Percentiles rank a stretch among this genome's conserved stretches.
phyloP scores from a whole-genome alignment of 1,139 yeast species.

The Yamadazyma siamensis region DNA sequence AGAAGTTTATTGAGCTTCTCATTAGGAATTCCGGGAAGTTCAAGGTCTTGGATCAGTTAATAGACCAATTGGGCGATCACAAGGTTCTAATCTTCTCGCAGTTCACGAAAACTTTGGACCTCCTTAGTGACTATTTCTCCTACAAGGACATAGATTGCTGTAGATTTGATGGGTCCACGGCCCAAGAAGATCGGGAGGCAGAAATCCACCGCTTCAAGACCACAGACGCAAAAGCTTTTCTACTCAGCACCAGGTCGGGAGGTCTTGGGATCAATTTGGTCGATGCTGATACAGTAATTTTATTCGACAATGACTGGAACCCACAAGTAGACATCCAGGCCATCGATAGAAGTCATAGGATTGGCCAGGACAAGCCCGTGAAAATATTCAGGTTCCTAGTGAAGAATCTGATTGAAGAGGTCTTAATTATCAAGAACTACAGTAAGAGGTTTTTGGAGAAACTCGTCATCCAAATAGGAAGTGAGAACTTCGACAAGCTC shows the following conservation, averaged over 20 bases:
- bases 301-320: slow-evolving; percentile 95
- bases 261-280: slow-evolving; percentile 88
- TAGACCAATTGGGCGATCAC: slow-evolving; percentile 52
- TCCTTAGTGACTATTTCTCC: slow-evolving; percentile 63
- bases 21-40: slow-evolving; percentile 66
- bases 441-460: slow-evolving; percentile 77
- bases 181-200: slow-evolving; percentile 61
- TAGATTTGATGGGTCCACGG: slow-evolving; percentile 75
- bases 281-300: slow-evolving; percentile 83
- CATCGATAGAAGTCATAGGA: slow-evolving; percentile 91
- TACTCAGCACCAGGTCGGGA: slow-evolving; percentile 89
- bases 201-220: slow-evolving; percentile 57
- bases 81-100: slow-evolving; percentile 81
- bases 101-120: slow-evolving; percentile 73
- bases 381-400: slow-evolving; percentile 74
- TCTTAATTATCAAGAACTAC: slow-evolving; percentile 71
- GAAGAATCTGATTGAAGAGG: slow-evolving; percentile 77
- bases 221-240: slow-evolving; percentile 44
- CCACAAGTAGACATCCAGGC: slow-evolving; percentile 97
- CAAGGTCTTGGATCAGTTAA: slow-evolving; percentile 62
- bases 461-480: slow-evolving; percentile 81
- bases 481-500: slow-evolving; percentile 54
- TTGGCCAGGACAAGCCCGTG: slow-evolving; percentile 86
- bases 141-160: slow-evolving; percentile 41
- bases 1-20: slow-evolving; percentile 26